Evolutionary conservation across 106 monocot species (phyloP), one percentile per base, ranked within the genome.

Genomic region (Phalaenopsis aphrodite): DNA sequence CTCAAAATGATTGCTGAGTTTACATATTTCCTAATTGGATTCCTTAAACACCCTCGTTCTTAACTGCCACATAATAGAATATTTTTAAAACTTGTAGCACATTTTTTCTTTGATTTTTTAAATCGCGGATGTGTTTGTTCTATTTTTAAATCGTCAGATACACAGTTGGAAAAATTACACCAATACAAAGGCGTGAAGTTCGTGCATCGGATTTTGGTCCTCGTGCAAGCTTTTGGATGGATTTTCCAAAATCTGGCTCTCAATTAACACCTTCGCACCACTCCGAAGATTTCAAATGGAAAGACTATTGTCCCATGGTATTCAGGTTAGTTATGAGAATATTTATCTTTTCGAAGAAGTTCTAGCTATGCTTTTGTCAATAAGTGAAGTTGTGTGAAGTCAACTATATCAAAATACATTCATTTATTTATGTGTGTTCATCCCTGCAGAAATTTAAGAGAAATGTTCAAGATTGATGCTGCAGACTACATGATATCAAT

Each of bases 401-500:
- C 3, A 66, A 12, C 38, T n/a, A 38, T 69, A 38, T 21, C 39
- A 41, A 39, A 69, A 36, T 21, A 58, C 19, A 16, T 48, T 49
- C 49, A 49, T 76, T 78, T 56, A 30, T 30, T 30, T 7, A 77
- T 77, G 77, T 10, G 15, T 52, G 12, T 55, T 36, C 55, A 12
- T 77, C 19, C 23, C 24, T 87, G 77, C 81, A 96, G 96, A 82
- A 91, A 96, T 83, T 83, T 96, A 72, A 71, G 96, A 47, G 93
- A 93, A 81, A 90, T 96, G 89, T 96, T 96, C 83, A 92, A 94
- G 85, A 94, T 97, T 80, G 97, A 97, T 92, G 92, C 97, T 77
- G 97, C 97, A 42, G 97, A 97, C 79, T 97, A 97, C 75, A 97
- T 97, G 97, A 92, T 97, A 24, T 97, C 97, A 7, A 93, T 97